Conservation (phyloP, 2,329 filamentous ascomycete species). For the Fusarium anthophilum region DNA sequence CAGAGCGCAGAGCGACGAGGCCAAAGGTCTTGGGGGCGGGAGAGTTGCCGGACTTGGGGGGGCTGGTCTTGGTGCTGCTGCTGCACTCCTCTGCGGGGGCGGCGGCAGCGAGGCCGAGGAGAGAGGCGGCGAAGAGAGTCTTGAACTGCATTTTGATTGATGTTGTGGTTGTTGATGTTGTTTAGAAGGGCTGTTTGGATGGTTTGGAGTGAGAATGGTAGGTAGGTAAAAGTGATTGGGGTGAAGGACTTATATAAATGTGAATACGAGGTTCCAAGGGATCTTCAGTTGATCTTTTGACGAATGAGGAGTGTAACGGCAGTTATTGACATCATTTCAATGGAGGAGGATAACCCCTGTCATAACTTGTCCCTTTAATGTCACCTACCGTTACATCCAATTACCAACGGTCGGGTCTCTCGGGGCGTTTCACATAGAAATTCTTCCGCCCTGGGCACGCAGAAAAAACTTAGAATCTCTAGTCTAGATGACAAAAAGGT, state of each 20-base stretch:
- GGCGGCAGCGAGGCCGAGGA: conserved; percentile 21
- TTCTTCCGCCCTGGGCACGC: neutral
- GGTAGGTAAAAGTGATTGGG: neutral
- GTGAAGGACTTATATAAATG: conserved; percentile 8
- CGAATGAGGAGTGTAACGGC: conserved; percentile 16
- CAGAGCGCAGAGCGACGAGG: conserved; percentile 60
- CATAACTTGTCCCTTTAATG: neutral
- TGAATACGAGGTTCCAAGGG: conserved; percentile 15
- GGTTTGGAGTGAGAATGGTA: neutral
- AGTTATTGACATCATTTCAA: conserved; percentile 33
- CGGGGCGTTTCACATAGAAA: neutral
- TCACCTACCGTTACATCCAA: neutral
- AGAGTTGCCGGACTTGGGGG: conserved; percentile 15
- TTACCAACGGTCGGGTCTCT: neutral
- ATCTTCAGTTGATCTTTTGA: conserved; percentile 26
- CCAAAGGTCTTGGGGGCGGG: conserved; percentile 49
- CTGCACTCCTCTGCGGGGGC: neutral
- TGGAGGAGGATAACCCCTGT: neutral
- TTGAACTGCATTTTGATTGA: conserved; percentile 39
- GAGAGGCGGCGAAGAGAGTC: conserved; percentile 31
- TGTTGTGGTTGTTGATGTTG: neutral
- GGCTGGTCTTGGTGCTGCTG: neutral
- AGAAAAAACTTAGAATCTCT: too few species aligned
- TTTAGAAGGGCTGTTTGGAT: neutral
- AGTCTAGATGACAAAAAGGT: neutral